Base-by-base conservation (phyloP, 2,329 filamentous ascomycete species). In the Pleurostoma richardsiae region DNA sequence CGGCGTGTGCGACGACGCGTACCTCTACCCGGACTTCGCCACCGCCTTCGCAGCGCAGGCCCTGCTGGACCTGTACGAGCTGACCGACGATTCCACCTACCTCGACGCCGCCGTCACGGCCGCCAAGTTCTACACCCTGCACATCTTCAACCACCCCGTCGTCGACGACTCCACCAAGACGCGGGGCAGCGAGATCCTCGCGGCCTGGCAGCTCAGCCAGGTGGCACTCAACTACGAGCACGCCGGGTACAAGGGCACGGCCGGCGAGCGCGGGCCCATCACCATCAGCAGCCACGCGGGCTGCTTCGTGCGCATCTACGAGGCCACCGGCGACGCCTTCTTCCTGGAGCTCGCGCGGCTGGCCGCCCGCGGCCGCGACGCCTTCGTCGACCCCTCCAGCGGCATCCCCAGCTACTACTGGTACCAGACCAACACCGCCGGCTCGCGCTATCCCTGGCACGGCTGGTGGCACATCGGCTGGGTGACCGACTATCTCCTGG, bases 391-490 rank as follows among this genome's bases (percentile, higher is more conserved):
- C 26, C 46, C 49, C n/a, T 11, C 10, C 27, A 44, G 40, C 28
- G 46, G 49, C 26, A 51, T 51, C n/a, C 49, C 46, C 10, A 42
- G 40, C 36, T 51, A 51, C 46, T 51, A 51, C 43, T 51, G 49
- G 49, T 28, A 41, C 31, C 46, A 46, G 30, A 46, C 45, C 43
- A 51, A 51, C 46, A 48, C 49, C 11, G 49, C 42, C 31, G 46
- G 49, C 43, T 42, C 43, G 4, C 44, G 29, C 30, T 51, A 51
- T 31, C 49, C 49, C 3, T 51, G 49, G 49, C 49, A 51, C 43
- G 49, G 49, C 38, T 51, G 49, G 49, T 51, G 49, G 49, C 49
- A 51, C 43, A 46, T 51, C 45, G 49, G 46, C 40, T 51, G 49
- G 49, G 46, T 51, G 38, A 48, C 46, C 38, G 46, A 51, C 46